These are phyloP conservation scores for Spizellomyces punctatus DNA, from an alignment of 192 early-diverging fungal genomes.

Conservation along the genomic window DNA sequence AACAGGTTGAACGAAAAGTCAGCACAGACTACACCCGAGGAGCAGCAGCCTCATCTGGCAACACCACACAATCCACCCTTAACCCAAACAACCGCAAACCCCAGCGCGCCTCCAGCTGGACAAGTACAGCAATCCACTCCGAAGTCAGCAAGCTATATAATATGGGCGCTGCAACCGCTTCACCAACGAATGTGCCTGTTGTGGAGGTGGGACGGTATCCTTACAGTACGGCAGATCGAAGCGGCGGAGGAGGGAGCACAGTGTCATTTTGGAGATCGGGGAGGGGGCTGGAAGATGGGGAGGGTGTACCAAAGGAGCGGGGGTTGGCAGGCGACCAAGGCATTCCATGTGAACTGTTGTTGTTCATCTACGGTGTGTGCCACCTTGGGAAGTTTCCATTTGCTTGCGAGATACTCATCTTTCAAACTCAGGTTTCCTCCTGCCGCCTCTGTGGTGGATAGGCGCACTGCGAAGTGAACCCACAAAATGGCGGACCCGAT, in stretches of 20 bases:
- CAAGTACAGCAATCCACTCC: slow-evolving; percentile 41
- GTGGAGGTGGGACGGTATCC: background rate
- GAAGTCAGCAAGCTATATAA: slow-evolving; percentile 35
- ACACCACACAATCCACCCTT: background rate
- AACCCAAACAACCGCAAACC: background rate
- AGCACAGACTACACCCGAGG: slow-evolving; percentile 2
- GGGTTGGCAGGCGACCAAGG: background rate
- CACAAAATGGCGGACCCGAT: slow-evolving; percentile 8
- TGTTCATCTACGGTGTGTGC: slow-evolving; percentile 26
- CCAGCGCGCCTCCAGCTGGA: slow-evolving; percentile 29
- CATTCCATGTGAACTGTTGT: slow-evolving; percentile 15
- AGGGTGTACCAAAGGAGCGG: background rate
- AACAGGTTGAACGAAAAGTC: slow-evolving; percentile 35
- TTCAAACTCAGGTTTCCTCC: slow-evolving; percentile 23
- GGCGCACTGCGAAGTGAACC: slow-evolving; percentile 21
- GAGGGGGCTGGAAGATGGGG: background rate
- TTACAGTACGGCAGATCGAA: background rate
- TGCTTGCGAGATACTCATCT: background rate
- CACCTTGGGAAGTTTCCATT: background rate
- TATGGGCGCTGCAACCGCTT: slow-evolving; percentile 27
- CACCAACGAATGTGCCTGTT: background rate
- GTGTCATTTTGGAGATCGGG: slow-evolving; percentile 19
- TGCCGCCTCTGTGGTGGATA: slow-evolving; percentile 30
- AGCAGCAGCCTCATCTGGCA: too few species aligned
- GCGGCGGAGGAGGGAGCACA: background rate